phyloP scores from a whole-genome alignment of 345 rosid species.

The Eucalyptus brandiana region DNA sequence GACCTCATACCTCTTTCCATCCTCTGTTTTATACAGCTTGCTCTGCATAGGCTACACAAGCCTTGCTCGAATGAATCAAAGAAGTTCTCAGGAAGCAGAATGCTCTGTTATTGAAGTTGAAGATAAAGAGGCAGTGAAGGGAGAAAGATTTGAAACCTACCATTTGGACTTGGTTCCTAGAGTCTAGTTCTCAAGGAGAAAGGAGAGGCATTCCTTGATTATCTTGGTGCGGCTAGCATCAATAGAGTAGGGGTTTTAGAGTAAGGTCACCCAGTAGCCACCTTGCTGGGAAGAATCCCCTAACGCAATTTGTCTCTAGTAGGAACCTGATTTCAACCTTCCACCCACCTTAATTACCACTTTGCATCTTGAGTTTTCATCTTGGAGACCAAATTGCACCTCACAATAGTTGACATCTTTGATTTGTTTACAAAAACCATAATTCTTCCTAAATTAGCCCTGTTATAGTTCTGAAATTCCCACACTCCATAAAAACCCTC shows the following conservation, averaged over 20 bases:
- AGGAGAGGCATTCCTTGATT: not conserved
- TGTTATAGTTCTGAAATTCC: not conserved
- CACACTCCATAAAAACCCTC: not conserved
- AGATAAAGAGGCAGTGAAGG: not conserved
- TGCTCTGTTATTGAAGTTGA: not conserved
- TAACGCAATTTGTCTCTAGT: not conserved
- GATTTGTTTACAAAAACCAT: not conserved
- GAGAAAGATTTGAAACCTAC: not conserved
- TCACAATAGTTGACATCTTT: not conserved
- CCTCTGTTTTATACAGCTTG: not conserved
- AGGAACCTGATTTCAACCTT: not conserved
- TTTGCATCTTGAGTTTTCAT: not conserved
- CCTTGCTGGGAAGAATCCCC: not conserved
- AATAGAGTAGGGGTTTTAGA: not conserved
- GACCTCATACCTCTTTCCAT: not conserved
- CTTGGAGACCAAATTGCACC: not conserved
- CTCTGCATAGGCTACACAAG: not conserved
- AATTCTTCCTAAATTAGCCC: not conserved
- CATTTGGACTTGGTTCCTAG: not conserved
- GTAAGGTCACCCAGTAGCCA: not conserved
- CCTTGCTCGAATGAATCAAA: not conserved
- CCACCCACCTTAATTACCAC: not conserved
- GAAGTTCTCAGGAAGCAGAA: not conserved
- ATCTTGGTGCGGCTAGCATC: not conserved
- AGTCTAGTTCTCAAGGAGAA: not conserved